Conservation (phyloP, 129 eudicot species). For the Arctium lappa region DNA sequence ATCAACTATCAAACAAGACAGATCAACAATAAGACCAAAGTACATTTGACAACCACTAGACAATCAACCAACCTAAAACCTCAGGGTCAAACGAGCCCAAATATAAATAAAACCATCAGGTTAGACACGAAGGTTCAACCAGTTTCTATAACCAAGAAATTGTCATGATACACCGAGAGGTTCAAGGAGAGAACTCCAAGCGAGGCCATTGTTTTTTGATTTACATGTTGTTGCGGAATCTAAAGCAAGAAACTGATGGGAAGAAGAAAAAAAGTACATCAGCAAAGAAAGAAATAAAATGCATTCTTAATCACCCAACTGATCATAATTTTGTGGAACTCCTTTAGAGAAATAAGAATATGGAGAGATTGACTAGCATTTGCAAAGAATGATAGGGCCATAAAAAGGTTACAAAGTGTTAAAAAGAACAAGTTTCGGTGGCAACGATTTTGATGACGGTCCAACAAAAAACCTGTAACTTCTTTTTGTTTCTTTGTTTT, state of each 20-base stretch:
- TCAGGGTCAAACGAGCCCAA: slow-evolving; percentile 4
- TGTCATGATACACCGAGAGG: neutral
- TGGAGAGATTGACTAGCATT: neutral
- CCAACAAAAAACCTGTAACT: neutral
- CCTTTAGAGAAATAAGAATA: neutral
- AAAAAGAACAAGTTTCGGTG: neutral
- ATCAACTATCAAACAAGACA: slow-evolving; percentile 14
- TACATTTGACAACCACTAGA: neutral
- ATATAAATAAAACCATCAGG: neutral
- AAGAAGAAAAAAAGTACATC: neutral
- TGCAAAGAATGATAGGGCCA: neutral
- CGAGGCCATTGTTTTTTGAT: neutral
- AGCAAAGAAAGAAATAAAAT: neutral
- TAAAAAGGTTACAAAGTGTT: neutral
- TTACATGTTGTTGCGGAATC: neutral
- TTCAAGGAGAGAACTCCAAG: neutral
- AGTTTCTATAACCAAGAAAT: neutral
- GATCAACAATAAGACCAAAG: slow-evolving; percentile 4
- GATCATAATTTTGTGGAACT: neutral
- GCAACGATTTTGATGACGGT: neutral
- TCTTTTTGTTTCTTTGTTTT: slow-evolving; percentile 3
- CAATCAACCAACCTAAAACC: slow-evolving; percentile 1
- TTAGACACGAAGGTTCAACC: neutral
- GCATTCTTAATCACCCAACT: neutral
- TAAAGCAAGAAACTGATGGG: neutral